phyloP scores from a whole-genome alignment of 441 rosid species.

The Pelargonium cotyledonis region DNA sequence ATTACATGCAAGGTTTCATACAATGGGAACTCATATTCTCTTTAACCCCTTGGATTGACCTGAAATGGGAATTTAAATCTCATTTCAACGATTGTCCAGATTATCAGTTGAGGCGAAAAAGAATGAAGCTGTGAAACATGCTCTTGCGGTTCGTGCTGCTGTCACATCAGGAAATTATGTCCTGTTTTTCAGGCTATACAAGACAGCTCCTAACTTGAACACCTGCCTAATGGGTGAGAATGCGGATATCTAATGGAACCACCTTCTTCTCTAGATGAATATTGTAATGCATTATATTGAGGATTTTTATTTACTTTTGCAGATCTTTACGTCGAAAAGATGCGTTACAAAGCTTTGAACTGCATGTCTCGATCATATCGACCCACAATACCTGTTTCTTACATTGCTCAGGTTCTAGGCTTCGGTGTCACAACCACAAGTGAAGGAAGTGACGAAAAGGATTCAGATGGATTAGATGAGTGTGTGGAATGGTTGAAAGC shows the following conservation, averaged over 20 bases:
- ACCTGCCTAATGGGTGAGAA: slow-evolving; percentile 81
- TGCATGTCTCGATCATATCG: slow-evolving; percentile 90
- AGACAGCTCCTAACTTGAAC: slow-evolving; percentile 83
- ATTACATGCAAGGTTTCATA: not conserved
- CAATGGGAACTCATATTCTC: not conserved
- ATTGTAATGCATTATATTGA: slow-evolving; percentile 3
- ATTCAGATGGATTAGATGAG: slow-evolving; percentile 50
- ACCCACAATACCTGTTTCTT: slow-evolving; percentile 74
- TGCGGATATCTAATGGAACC: not conserved
- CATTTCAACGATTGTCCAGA: slow-evolving; percentile 36
- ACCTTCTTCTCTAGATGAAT: not conserved
- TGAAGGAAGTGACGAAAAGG: slow-evolving; percentile 52
- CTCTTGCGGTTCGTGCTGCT: slow-evolving; percentile 91
- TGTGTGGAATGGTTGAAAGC: slow-evolving; percentile 87
- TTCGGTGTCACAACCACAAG: slow-evolving; percentile 31
- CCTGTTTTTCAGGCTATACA: slow-evolving; percentile 78
- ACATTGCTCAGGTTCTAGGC: slow-evolving; percentile 68
- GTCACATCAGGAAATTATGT: slow-evolving; percentile 94
- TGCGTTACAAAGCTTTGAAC: slow-evolving; percentile 85
- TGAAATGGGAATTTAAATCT: slow-evolving; percentile 12
- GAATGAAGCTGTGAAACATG: slow-evolving; percentile 84
- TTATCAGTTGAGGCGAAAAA: slow-evolving; percentile 65
- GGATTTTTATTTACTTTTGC: slow-evolving; percentile 23
- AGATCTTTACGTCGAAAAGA: slow-evolving; percentile 91
- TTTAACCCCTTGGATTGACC: not conserved